Evolutionary conservation across 1,284 basidiomycete species (phyloP).

Genomic region (Veloporphyrellus conicus): DNA sequence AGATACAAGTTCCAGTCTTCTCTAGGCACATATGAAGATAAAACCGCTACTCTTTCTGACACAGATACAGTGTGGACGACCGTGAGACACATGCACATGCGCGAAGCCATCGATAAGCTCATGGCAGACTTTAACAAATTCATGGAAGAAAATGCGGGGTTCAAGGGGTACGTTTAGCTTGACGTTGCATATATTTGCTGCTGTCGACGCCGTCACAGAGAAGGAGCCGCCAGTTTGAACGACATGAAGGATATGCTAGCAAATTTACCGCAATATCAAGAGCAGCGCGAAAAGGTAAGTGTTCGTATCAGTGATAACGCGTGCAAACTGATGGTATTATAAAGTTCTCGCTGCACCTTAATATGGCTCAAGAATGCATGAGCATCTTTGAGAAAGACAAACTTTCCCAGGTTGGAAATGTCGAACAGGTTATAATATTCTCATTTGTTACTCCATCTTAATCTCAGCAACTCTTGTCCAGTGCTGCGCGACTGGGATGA

Average conservation of each 20-base stretch:
- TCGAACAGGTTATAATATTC: constrained; percentile 75
- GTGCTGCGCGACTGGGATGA: constrained; percentile 89
- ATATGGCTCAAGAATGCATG: constrained; percentile 99
- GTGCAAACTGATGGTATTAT: neutral
- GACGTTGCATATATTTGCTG: neutral
- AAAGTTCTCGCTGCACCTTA: constrained; percentile 92
- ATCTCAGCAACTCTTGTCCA: constrained; percentile 30
- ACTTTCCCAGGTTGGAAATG: constrained; percentile 79
- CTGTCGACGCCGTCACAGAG: constrained; percentile 37
- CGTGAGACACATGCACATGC: constrained; percentile 96
- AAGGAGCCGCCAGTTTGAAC: constrained; percentile 84
- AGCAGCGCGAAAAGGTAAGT: constrained; percentile 87
- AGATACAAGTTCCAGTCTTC: constrained; percentile 88
- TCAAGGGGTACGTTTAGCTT: constrained; percentile 62
- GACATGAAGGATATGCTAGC: constrained; percentile 99
- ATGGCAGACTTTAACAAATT: constrained; percentile 95
- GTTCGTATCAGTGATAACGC: neutral
- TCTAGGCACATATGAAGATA: constrained; percentile 80
- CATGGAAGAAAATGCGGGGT: constrained; percentile 88
- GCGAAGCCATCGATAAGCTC: constrained; percentile 94
- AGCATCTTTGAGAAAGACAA: constrained; percentile 85
- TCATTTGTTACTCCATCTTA: neutral
- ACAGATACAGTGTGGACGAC: constrained; percentile 88
- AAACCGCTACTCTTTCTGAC: constrained; percentile 80
- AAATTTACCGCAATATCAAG: constrained; percentile 90